These are phyloP conservation scores for Boletus bicolor DNA, from an alignment of 768 basidiomycete genomes.

Conservation along the genomic window DNA sequence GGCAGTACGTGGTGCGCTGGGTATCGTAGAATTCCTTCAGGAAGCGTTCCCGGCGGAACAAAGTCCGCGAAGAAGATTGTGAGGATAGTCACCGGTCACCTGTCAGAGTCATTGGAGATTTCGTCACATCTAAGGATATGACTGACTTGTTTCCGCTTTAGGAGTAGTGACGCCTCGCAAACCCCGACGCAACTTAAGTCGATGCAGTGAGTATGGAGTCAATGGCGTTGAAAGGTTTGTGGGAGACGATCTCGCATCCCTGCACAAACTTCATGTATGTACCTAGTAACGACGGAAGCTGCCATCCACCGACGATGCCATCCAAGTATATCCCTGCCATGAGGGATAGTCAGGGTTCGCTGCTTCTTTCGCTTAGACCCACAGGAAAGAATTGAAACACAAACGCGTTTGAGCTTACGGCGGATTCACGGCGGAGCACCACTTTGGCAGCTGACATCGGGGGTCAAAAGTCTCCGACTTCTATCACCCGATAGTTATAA, in stretches of 20 bases:
- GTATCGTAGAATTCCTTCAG: background rate
- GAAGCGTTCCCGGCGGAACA: background rate
- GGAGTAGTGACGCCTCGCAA: background rate
- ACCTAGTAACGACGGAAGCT: constrained; percentile 18
- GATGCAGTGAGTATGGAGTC: background rate
- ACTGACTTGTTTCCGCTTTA: constrained; percentile 12
- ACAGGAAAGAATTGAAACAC: background rate
- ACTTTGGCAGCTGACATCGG: constrained; percentile 18
- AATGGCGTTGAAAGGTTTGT: background rate
- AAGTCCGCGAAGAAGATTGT: background rate
- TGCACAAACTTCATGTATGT: background rate
- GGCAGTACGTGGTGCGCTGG: background rate
- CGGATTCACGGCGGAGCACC: background rate
- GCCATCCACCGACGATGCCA: constrained; percentile 16
- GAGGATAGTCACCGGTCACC: background rate
- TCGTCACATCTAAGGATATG: background rate
- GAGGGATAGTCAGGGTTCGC: background rate
- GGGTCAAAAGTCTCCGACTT: constrained; percentile 24
- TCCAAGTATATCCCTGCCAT: constrained; percentile 1
- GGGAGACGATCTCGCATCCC: background rate
- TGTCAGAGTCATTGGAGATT: background rate
- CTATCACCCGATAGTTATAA: constrained; percentile 10
- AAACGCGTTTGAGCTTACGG: background rate
- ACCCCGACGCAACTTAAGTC: background rate
- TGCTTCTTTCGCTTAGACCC: constrained; percentile 11